A percentile compares a stretch with the other conserved stretches of the same genome.
Evolutionary conservation across 306 rosid species (phyloP).

Genomic region (Dicorynia guianensis): DNA sequence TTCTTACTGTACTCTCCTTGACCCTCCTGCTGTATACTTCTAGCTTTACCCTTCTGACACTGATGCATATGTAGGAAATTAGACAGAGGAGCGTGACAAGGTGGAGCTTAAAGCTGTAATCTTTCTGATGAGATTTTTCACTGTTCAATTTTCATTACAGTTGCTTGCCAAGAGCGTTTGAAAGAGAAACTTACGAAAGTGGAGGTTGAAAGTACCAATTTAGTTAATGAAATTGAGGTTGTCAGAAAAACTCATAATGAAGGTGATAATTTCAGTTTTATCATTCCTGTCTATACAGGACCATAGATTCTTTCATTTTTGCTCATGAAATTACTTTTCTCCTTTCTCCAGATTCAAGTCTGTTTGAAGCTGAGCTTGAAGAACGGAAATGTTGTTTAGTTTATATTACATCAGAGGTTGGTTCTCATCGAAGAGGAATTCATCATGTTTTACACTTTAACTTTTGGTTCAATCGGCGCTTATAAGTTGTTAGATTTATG

Average conservation of each 20-base stretch:
- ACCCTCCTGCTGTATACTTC: no score
- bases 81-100: background rate
- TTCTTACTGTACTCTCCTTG: no score
- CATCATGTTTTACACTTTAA: slow-evolving; percentile 6
- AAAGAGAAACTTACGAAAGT: slow-evolving; percentile 59
- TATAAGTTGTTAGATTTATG: background rate
- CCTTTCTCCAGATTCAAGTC: slow-evolving; percentile 57
- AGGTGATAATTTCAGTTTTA: slow-evolving; percentile 43
- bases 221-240: slow-evolving; percentile 56
- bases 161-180: slow-evolving; percentile 60
- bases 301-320: background rate
- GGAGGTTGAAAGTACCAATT: slow-evolving; percentile 52
- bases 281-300: background rate
- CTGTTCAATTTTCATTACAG: slow-evolving; percentile 39
- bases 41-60: background rate
- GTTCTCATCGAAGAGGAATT: slow-evolving; percentile 34
- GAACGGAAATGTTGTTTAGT: slow-evolving; percentile 59
- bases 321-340: slow-evolving; percentile 9
- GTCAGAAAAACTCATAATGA: slow-evolving; percentile 54
- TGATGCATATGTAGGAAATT: background rate
- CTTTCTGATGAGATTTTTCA: background rate
- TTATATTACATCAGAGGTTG: slow-evolving; percentile 61
- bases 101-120: background rate
- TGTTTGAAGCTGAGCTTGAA: slow-evolving; percentile 62
- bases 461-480: background rate